These are phyloP conservation scores for Fusarium sp. DNA, from an alignment of 2,329 filamentous ascomycete genomes.

Conservation along the genomic window DNA sequence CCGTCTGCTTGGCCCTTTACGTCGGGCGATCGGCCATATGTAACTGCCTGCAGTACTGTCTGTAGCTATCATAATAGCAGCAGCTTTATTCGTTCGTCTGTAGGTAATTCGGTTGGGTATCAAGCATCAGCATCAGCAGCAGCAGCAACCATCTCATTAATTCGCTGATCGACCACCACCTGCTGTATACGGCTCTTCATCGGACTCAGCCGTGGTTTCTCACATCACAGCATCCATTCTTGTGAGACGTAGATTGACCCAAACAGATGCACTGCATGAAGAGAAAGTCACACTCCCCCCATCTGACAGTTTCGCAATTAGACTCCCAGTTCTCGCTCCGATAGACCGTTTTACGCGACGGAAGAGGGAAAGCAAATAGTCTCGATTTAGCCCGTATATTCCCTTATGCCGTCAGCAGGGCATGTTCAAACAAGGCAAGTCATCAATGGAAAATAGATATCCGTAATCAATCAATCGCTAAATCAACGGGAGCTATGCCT, in stretches of 20 bases:
- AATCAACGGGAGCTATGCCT: conserved; percentile 14
- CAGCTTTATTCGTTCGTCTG: neutral
- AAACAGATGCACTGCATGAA: conserved; percentile 12
- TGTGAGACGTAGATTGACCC: conserved; percentile 3
- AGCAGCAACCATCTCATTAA: conserved; percentile 27
- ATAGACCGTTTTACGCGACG: neutral
- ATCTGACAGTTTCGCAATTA: conserved; percentile 10
- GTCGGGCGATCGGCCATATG: conserved; percentile 27
- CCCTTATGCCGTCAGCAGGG: conserved; percentile 12
- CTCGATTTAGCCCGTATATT: conserved; percentile 1
- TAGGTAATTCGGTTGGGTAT: neutral
- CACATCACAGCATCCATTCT: conserved; percentile 9
- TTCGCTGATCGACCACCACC: conserved; percentile 23
- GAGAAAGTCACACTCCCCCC: neutral
- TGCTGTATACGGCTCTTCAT: conserved; percentile 26
- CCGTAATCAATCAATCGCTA: neutral
- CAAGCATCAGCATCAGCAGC: conserved; percentile 2
- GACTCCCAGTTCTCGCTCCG: conserved; percentile 3
- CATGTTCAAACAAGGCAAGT: conserved; percentile 18
- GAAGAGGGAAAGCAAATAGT: neutral
- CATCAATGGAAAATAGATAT: conserved; percentile 12
- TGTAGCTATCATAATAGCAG: neutral
- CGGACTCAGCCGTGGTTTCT: neutral
- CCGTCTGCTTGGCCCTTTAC: neutral
- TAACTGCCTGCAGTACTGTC: neutral